Evolutionary conservation across 805 yeast genomes (phyloP).

Genomic region (Saturnispora galanensis): DNA sequence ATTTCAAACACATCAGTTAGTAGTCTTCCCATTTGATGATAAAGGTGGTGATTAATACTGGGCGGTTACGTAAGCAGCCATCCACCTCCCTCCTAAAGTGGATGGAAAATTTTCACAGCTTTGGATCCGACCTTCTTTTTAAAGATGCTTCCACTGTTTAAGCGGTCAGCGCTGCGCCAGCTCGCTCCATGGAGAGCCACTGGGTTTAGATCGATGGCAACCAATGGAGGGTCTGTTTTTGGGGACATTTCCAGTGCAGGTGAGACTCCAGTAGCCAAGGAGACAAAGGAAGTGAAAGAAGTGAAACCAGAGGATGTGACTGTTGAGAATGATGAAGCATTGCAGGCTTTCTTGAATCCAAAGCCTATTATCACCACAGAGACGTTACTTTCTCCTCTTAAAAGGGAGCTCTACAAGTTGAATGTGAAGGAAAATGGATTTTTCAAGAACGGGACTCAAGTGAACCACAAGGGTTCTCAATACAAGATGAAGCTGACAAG

Average conservation of each 20-base stretch:
- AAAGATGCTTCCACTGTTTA: too few relatives aligned
- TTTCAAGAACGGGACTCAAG: constrained; percentile 51
- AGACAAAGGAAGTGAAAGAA: constrained; percentile 8
- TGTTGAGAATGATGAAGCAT: constrained; percentile 25
- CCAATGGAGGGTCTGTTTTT: constrained; percentile 18
- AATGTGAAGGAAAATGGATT: constrained; percentile 57
- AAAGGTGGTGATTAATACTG: neutral
- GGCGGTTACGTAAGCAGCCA: too few relatives aligned
- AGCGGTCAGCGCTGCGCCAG: too few relatives aligned
- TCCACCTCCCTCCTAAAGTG: too few relatives aligned
- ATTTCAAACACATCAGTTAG: constrained; percentile 5
- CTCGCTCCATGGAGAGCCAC: too few relatives aligned
- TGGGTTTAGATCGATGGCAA: too few relatives aligned
- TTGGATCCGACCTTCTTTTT: too few relatives aligned
- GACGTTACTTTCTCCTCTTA: constrained; percentile 56
- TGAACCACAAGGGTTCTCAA: constrained; percentile 33
- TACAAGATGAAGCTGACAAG: constrained; percentile 43
- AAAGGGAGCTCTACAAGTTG: constrained; percentile 49
- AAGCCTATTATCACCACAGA: constrained; percentile 46
- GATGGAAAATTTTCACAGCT: too few relatives aligned
- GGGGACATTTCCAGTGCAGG: constrained; percentile 19
- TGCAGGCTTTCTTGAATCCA: constrained; percentile 45
- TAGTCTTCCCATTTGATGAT: constrained; percentile 5
- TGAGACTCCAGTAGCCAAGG: constrained; percentile 2
- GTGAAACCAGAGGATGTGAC: constrained; percentile 15